Percentiles rank a stretch among this genome's conserved stretches.
Conservation (phyloP, 306 rosid species). For the Cicer chorassanicum region DNA sequence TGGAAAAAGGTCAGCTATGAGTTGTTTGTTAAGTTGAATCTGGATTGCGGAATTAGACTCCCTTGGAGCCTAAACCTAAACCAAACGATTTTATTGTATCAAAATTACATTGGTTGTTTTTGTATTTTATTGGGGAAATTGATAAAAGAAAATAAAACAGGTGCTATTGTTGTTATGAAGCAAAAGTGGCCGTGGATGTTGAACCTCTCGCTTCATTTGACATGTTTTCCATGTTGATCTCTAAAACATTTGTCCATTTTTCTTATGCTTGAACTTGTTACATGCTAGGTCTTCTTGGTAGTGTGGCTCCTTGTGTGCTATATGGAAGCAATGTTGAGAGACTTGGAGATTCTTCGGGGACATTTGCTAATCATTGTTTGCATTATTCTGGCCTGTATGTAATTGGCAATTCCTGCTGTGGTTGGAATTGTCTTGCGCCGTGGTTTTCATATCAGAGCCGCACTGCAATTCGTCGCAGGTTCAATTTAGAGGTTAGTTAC, state of each 20-base stretch:
- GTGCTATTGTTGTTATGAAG: constrained; percentile 6
- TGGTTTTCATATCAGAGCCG: constrained; percentile 83
- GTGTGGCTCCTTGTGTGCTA: constrained; percentile 93
- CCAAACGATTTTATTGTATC: background rate
- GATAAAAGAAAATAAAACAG: background rate
- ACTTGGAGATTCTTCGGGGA: constrained; percentile 70
- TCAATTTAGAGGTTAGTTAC: constrained; percentile 87
- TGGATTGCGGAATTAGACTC: constrained; percentile 17
- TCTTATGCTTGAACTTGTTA: constrained; percentile 35
- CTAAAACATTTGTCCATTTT: background rate
- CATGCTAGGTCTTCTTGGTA: constrained; percentile 85
- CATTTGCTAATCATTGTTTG: constrained; percentile 76
- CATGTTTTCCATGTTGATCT: constrained; percentile 1
- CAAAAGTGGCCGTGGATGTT: background rate
- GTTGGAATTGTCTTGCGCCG: constrained; percentile 85
- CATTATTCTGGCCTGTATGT: constrained; percentile 75
- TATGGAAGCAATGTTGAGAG: constrained; percentile 95
- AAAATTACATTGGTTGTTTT: constrained; percentile 3
- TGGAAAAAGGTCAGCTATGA: constrained; percentile 18
- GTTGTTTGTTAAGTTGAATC: constrained; percentile 17
- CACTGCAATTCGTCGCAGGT: constrained; percentile 78
- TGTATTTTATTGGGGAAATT: background rate
- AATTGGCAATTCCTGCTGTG: constrained; percentile 73
- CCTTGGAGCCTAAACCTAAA: background rate
- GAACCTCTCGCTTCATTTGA: background rate